phyloP scores from a whole-genome alignment of 805 yeast genomes.

The Metschnikowia chrysomelidarum region DNA sequence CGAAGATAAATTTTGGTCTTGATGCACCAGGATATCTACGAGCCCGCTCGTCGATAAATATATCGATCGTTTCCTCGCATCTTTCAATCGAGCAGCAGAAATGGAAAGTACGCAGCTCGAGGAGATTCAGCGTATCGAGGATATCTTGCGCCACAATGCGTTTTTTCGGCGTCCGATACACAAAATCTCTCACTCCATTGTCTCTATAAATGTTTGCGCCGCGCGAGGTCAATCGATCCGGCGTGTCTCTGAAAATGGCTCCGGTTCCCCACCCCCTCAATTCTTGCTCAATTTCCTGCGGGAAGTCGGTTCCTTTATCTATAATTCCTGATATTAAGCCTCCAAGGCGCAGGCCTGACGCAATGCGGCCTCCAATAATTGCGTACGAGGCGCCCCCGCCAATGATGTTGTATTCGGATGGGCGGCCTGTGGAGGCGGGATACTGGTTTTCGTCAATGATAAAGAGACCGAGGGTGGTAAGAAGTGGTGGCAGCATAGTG shows the following conservation, averaged over 20 bases:
- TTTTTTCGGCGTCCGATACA: constrained; percentile 59
- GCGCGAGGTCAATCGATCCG: constrained; percentile 62
- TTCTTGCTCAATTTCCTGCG: constrained; percentile 41
- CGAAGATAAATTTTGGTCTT: constrained; percentile 63
- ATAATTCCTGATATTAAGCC: constrained; percentile 60
- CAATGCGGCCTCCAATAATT: constrained; percentile 66
- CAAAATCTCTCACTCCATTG: constrained; percentile 54
- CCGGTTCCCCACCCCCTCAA: constrained; percentile 64
- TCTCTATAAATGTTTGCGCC: constrained; percentile 77
- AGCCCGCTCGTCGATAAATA: constrained; percentile 17
- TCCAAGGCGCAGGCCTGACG: constrained; percentile 37
- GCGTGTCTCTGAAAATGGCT: constrained; percentile 50
- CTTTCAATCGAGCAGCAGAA: constrained; percentile 72
- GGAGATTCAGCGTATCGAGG: constrained; percentile 32
- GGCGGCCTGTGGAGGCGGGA: constrained; percentile 34
- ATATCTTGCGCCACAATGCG: constrained; percentile 60
- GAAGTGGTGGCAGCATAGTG: constrained; percentile 19
- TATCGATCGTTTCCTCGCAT: constrained; percentile 46
- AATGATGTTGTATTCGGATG: constrained; percentile 48
- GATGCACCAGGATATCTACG: neutral
- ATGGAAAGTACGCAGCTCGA: constrained; percentile 52
- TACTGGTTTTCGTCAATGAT: constrained; percentile 83
- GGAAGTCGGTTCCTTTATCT: constrained; percentile 81
- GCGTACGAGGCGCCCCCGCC: constrained; percentile 95
- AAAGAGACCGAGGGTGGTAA: constrained; percentile 82